Base-by-base conservation (phyloP, 192 early-diverging fungal species). In the Backusella sp. region DNA sequence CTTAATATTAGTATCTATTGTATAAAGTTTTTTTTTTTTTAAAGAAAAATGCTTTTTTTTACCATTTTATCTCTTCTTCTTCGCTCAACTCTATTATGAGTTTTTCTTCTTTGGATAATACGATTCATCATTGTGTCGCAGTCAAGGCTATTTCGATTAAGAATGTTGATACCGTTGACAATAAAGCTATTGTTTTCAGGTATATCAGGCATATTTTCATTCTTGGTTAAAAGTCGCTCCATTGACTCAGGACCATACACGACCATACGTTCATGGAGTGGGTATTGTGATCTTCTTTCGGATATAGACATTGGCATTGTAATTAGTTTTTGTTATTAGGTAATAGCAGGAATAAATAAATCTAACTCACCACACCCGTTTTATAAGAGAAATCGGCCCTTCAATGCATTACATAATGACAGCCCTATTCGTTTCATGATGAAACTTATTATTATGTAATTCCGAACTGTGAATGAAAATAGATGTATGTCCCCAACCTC, bases 31-130 rank as follows among this genome's bases (percentile, higher is more conserved):
- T 53, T 21, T 53, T 53, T 21, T 53, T n/a, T 53, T 21, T n/a
- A 4, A 52, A 52, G 17, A 15, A n/a, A 52, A n/a, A n/a, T 6
- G 19, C 9, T 6, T 21, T 11, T 14, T 62, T 7, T 62, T 59
- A 59, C 56, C 56, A 28, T 59, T 59, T 11, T 59, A 59, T 59
- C 56, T 28, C 56, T 59, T 59, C 56, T 59, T 59, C 56, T 59
- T 59, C 56, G n/a, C 12, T 62, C 56, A 4, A 28, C 56, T 14
- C 26, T 28, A 62, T 62, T 28, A 9, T 62, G 56, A 28, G 56
- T 28, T 26, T 62, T 28, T 28, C 21, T 62, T 23, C 56, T 28
- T 62, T 62, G 21, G 3, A 28, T 62, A 26, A 62, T 28, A 62
- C 23, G 23, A 62, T 62, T 23, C 23, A 62, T 30, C 56, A 62